Evolutionary conservation across 352 stramenopile genomes (phyloP), one percentile per base, ranked within the genome.

Genomic region (Pythium brachiatum): DNA sequence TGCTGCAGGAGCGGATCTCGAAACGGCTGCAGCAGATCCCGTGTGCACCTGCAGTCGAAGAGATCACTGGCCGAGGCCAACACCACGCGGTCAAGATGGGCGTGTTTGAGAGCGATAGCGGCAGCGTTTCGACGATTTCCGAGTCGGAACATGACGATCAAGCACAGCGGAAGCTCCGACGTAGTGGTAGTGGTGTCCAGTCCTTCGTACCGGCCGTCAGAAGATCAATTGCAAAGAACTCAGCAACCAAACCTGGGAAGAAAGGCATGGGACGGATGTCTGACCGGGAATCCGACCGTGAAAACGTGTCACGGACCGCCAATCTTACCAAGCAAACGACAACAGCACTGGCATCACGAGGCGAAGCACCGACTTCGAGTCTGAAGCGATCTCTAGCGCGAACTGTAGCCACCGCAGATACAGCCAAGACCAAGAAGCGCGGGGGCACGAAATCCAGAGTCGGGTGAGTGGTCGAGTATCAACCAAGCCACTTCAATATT

Each of bases 1-100:
- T 79, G 13, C 64, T 94, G 4, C 85, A 94, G 44, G 70, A 88
- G 23, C 69, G 81, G 1, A 86, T 94, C 39, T 73, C 78, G 11
- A 78, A 79, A 36, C 71, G 81, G 15, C 70, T 92, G 6, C 72
- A 87, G 39, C 79, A 89, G 46, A 59, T 62, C 1, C 68, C 76
- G 0, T 68, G 65, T 41, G 54, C 38, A 13, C 58, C 59, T 20
- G 23, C 27, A 12, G 32, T 58, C 5, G 47, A 57, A 3, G 26
- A 66, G 2, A 21, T 70, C 3, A 23, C 44, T 7, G 4, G 12
- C 2, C 12, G 20, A 16, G 23, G 54, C 11, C 25, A 26, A 9
- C 16, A 32, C 8, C 16, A 32, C 8, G 21, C 21, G 15, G 39
- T 51, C 13, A 48, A 51, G 20, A 25, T 25, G 26, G 6, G 53